Evolutionary conservation across 208 protist genomes (phyloP).

Genomic region (Acanthamoeba healyi): DNA sequence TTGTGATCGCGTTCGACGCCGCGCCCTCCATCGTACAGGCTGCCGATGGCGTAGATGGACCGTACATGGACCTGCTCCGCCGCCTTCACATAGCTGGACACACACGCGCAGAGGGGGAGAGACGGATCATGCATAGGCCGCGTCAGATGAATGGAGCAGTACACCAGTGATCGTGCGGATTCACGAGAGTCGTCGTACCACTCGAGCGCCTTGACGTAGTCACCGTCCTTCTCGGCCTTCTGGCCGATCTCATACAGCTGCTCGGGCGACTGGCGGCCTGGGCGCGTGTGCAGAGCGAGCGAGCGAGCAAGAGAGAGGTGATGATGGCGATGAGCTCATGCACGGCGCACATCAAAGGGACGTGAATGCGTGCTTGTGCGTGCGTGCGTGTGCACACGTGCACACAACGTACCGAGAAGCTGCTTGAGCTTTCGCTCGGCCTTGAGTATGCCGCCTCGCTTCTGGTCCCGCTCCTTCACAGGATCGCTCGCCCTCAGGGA

Average conservation of each 20-base stretch:
- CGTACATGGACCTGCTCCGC: constrained; percentile 33
- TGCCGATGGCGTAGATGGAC: constrained; percentile 52
- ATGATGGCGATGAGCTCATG: no score
- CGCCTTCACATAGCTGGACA: constrained; percentile 16
- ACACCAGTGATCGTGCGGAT: no score
- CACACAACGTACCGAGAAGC: neutral
- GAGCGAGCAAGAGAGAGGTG: no score
- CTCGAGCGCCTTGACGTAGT: constrained; percentile 36
- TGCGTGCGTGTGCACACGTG: no score
- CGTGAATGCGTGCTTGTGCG: no score
- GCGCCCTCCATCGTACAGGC: constrained; percentile 28
- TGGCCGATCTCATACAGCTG: constrained; percentile 45
- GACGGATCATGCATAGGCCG: neutral
- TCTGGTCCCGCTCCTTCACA: constrained; percentile 26
- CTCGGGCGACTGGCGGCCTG: constrained; percentile 19
- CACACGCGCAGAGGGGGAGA: no score
- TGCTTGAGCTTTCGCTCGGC: constrained; percentile 46
- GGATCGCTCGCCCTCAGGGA: constrained; percentile 15
- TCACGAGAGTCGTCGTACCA: neutral
- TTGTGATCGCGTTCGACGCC: constrained; percentile 55
- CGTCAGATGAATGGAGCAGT: neutral
- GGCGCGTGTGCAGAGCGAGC: no score
- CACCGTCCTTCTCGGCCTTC: constrained; percentile 27
- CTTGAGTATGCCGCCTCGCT: constrained; percentile 38
- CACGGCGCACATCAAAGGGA: no score